Percentiles rank a stretch among this genome's conserved stretches.
These are phyloP conservation scores for Amanita muscaria DNA, from an alignment of 768 basidiomycete genomes.

Conservation along the genomic window DNA sequence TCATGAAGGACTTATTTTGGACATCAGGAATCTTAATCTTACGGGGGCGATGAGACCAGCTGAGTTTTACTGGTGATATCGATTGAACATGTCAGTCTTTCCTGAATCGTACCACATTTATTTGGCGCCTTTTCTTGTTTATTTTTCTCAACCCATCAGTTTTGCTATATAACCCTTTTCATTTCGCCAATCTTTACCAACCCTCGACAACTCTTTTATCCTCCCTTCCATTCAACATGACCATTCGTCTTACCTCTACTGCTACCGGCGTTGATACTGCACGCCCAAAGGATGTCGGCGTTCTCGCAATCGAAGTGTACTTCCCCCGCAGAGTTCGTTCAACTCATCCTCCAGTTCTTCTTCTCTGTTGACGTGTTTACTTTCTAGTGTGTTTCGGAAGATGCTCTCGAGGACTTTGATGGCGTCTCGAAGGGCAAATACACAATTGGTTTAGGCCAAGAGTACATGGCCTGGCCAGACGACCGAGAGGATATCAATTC, in stretches of 20 bases:
- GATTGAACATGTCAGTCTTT: too few relatives aligned
- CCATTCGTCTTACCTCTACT: constrained; percentile 28
- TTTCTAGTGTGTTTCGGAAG: constrained; percentile 85
- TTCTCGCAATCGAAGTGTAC: constrained; percentile 91
- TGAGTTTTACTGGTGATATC: too few relatives aligned
- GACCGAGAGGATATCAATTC: constrained; percentile 99
- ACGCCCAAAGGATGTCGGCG: constrained; percentile 89
- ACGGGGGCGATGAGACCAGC: too few relatives aligned
- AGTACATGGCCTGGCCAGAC: constrained; percentile 98
- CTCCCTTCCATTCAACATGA: constrained; percentile 24
- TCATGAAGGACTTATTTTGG: too few relatives aligned
- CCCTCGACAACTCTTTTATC: constrained; percentile 10
- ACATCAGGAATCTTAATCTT: too few relatives aligned
- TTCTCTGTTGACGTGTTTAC: constrained; percentile 6
- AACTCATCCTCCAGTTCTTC: constrained; percentile 1
- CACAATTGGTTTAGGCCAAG: constrained; percentile 96
- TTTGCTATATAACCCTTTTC: constrained; percentile 25
- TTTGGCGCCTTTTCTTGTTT: constrained; percentile 25
- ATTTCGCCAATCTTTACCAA: constrained; percentile 6
- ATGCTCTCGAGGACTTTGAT: constrained; percentile 89
- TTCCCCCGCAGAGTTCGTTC: constrained; percentile 79
- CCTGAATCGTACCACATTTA: constrained; percentile 38
- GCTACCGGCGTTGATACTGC: constrained; percentile 30
- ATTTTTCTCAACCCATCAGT: constrained; percentile 27
- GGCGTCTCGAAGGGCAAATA: constrained; percentile 95